Base-by-base conservation (phyloP, 2,329 filamentous ascomycete genomes). In the Leptographium galeiforme region DNA sequence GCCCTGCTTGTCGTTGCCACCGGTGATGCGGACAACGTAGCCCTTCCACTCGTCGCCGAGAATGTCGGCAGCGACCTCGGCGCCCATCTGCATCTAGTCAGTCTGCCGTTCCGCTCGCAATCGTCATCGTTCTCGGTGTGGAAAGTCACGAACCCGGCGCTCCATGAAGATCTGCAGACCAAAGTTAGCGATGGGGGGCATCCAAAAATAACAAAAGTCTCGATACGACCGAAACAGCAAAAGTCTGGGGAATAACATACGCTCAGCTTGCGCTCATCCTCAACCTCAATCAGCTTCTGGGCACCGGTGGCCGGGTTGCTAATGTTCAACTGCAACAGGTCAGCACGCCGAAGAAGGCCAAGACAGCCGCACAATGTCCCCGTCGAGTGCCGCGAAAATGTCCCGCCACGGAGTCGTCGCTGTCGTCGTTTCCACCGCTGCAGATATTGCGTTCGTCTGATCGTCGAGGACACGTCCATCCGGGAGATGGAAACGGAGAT, bases 1-100 rank as follows among this genome's bases (percentile, higher is more conserved):
- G 80, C 93, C 93, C 82, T 98, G 94, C 89, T 98, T 98, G 87
- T 98, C 93, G 87, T 98, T 98, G 72, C 94, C 93, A 70, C 93
- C 94, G 68, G 93, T 98, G 80, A 98, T 97, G 73, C 84, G 86
- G 85, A 98, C 89, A 79, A 98, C 85, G 82, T 98, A 98, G 75
- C 93, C 93, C 83, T 96, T 96, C 87, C 95, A 98, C 79, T 98
- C 93, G 71, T 97, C 90, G 70, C 93, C 93, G 69, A 98, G 82
- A 71, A 84, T 86, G 79, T 98, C 94, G 69, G 86, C 93, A 66
- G 87, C 76, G 66, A 98, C 87, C 79, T 96, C 88, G 68, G 85
- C 82, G 70, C 88, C 88, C 88, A 93, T 93, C 78, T 84, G 68
- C 8, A 40, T n/a, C 18, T 32, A 6, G 11, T 18, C 8, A 39